Conservation (phyloP, 2,329 filamentous ascomycete genomes). For the Cryphonectria parasitica region DNA sequence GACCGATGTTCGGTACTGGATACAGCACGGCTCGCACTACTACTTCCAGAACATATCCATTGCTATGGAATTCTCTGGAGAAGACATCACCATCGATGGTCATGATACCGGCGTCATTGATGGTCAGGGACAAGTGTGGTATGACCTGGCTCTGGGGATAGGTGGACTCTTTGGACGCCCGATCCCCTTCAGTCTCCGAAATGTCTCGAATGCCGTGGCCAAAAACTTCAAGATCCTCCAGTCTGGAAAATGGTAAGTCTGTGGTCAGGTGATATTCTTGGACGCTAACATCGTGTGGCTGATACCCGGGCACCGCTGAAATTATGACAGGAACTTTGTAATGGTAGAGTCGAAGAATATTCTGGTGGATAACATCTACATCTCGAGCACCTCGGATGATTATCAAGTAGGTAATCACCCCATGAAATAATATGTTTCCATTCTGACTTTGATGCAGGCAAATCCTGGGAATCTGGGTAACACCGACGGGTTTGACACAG, state of each 20-base stretch:
- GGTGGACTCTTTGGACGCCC: constrained; percentile 21
- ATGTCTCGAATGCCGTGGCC: constrained; percentile 17
- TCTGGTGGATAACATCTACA: constrained; percentile 11
- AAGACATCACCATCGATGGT: constrained; percentile 16
- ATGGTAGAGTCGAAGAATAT: constrained; percentile 21
- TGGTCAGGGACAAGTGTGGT: constrained; percentile 20
- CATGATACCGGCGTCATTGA: constrained; percentile 17
- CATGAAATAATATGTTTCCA: neutral
- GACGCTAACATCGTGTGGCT: neutral
- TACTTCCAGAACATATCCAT: constrained; percentile 24
- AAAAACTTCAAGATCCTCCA: constrained; percentile 21
- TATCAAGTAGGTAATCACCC: constrained; percentile 3
- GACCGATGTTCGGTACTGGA: constrained; percentile 21
- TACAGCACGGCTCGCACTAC: constrained; percentile 21
- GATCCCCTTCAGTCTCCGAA: constrained; percentile 18
- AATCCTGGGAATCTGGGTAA: constrained; percentile 21
- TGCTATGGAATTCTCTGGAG: constrained; percentile 19
- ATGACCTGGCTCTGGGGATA: constrained; percentile 18
- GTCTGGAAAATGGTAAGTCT: constrained; percentile 19
- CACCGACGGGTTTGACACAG: constrained; percentile 17
- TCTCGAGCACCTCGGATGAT: constrained; percentile 17
- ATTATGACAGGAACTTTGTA: constrained; percentile 11
- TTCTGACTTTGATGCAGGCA: constrained; percentile 6
- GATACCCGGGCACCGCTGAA: neutral
- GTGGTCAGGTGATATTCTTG: too few relatives aligned